Base-by-base conservation (phyloP, 164 flowering plant genomes). In the Liriodendron chinense region DNA sequence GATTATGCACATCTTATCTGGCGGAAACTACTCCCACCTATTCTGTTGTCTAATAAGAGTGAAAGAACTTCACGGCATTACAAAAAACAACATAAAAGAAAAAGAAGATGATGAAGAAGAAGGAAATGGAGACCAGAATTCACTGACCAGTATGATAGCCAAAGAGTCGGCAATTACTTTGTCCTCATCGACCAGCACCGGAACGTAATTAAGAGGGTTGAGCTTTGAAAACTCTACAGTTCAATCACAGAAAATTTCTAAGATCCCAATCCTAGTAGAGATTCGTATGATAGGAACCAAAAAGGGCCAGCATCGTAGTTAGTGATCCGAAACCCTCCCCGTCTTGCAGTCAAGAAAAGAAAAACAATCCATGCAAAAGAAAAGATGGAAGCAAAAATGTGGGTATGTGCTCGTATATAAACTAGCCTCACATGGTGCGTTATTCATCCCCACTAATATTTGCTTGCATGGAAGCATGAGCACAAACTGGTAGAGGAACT, bases 201-300 rank as follows among this genome's bases (percentile, higher is more conserved):
- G 98, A 62, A 94, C 97, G 75, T 72, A 88, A n/a, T 87, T 82
- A 57, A 92, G 77, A 1, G 98, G 97, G 84, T 89, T 94, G 66
- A 94, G 85, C 85, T 87, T 83, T 43, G 67, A 20, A 78, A 87
- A 94, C 68, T 95, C 98, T 94, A 74, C 71, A 65, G 13, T 23
- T 64, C 59, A 67, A 28, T 18, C 25, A 74, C 16, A 16, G 18
- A 22, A 21, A 47, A 21, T 26, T 47, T 13, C 21, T 20, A 20
- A 22, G 53, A n/a, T 69, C 56, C 50, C 71, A 28, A 67, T 25
- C 67, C 16, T 53, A 16, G 18, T 53, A 12, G 2, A 10, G 59
- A 53, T 53, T 53, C 12, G 9, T 53, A 53, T 53, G 43, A 34
- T 34, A 34, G 43, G 43, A 34, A 34, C 43, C 4, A 34, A 34